These are phyloP conservation scores for Penicillium sp. DNA, from an alignment of 2,329 filamentous ascomycete genomes.

Conservation along the genomic window DNA sequence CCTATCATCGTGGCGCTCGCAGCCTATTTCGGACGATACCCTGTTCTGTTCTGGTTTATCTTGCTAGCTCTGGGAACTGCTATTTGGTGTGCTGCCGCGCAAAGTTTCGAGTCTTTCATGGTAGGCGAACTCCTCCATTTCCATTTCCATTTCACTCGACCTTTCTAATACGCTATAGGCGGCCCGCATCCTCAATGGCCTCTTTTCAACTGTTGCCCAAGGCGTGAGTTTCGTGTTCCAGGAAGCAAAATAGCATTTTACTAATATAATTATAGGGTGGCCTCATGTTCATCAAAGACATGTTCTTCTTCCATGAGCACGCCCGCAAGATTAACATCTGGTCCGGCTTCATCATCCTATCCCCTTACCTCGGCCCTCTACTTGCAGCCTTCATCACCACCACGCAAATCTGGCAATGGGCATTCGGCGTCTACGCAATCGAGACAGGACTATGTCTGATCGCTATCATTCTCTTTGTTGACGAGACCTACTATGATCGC, in stretches of 20 bases:
- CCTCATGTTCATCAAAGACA: conserved; percentile 45
- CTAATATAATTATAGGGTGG: conserved; percentile 28
- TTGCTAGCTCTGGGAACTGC: conserved; percentile 38
- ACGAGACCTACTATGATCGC: conserved; percentile 42
- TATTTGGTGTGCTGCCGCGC: conserved; percentile 26
- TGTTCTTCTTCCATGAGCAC: conserved; percentile 44
- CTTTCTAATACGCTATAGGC: conserved; percentile 22
- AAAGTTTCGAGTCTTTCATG: background rate
- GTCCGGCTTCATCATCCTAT: conserved; percentile 37
- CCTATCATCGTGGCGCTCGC: conserved; percentile 42
- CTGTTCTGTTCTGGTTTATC: conserved; percentile 44
- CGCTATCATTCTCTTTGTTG: conserved; percentile 33
- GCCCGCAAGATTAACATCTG: conserved; percentile 43
- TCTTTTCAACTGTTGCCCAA: conserved; percentile 45
- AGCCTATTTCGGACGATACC: conserved; percentile 46
- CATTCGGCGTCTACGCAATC: conserved; percentile 38
- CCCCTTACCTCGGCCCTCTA: conserved; percentile 34
- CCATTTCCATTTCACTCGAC: background rate
- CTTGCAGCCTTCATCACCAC: conserved; percentile 39
- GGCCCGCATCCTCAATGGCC: conserved; percentile 45
- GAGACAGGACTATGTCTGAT: conserved; percentile 33
- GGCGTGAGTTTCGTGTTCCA: conserved; percentile 24
- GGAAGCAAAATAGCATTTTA: background rate
- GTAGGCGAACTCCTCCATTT: background rate
- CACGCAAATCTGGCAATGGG: conserved; percentile 36